A percentile compares a stretch with the other conserved stretches of the same genome.
Evolutionary conservation across 2,329 filamentous ascomycete species (phyloP).

Genomic region (Sarocladium kiliense): DNA sequence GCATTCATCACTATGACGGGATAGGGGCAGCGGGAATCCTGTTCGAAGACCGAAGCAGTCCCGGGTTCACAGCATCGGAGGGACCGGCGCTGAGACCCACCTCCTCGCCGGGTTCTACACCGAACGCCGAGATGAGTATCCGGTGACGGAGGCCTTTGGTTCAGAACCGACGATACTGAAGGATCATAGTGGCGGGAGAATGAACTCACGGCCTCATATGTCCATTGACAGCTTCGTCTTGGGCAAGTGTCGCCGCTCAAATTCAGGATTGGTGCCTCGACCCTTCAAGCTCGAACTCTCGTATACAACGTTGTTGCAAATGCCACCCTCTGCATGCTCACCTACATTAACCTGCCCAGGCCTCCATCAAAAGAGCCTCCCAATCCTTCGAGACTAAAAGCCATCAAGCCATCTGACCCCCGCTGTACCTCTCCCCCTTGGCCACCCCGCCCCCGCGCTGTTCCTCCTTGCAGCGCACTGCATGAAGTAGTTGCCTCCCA

Average conservation of each 20-base stretch:
- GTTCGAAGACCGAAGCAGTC: background rate
- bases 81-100: background rate
- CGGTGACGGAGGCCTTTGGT: background rate
- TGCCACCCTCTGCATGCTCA: too few relatives aligned
- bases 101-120: conserved; percentile 1
- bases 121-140: background rate
- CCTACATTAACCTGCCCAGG: too few relatives aligned
- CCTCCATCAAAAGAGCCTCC: background rate
- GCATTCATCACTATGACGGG: background rate
- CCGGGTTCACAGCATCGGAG: background rate
- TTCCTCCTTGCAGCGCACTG: background rate
- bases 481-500: background rate
- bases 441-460: conserved; percentile 5
- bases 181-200: too few relatives aligned
- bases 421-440: background rate
- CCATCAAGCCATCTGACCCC: background rate
- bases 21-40: background rate
- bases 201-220: too few relatives aligned
- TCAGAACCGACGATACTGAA: too few relatives aligned
- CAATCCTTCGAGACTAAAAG: background rate
- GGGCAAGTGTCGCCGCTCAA: too few relatives aligned
- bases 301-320: too few relatives aligned
- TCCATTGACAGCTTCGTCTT: too few relatives aligned
- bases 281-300: too few relatives aligned
- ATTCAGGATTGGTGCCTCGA: too few relatives aligned